These are phyloP conservation scores for Syzygium aromaticum DNA, from an alignment of 345 rosid genomes.

Conservation along the genomic window DNA sequence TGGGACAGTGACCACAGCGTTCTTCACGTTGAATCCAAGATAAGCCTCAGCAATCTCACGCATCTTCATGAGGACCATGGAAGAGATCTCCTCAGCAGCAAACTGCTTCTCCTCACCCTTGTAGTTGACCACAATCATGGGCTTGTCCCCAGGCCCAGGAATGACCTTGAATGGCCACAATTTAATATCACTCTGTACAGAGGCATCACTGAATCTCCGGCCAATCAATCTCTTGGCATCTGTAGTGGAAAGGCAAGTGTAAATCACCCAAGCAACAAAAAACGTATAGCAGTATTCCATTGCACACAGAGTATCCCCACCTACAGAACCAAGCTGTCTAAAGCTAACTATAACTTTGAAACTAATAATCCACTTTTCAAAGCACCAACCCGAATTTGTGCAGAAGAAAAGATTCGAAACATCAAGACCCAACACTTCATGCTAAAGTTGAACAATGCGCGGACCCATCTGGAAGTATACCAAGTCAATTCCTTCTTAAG, in stretches of 20 bases:
- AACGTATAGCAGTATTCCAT: neutral
- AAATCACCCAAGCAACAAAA: neutral
- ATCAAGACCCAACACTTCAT: neutral
- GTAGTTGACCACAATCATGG: constrained; percentile 55
- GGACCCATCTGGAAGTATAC: neutral
- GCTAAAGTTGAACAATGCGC: neutral
- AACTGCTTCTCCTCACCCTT: constrained; percentile 69
- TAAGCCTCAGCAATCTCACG: constrained; percentile 79
- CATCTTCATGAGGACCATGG: constrained; percentile 78
- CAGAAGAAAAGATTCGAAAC: neutral
- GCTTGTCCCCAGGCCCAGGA: constrained; percentile 64
- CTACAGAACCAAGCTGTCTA: neutral
- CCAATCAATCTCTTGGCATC: constrained; percentile 81
- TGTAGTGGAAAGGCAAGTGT: constrained; percentile 2
- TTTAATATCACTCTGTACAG: constrained; percentile 64
- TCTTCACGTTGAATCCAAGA: constrained; percentile 56
- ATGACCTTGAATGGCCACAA: constrained; percentile 74
- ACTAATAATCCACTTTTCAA: neutral
- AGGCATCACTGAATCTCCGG: constrained; percentile 47
- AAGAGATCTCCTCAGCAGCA: constrained; percentile 67
- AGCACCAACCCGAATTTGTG: neutral
- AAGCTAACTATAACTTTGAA: neutral
- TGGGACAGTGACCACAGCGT: constrained; percentile 75
- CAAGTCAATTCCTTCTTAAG: neutral
- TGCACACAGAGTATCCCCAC: neutral